Evolutionary conservation across 192 early-diverging fungal genomes (phyloP), one percentile per base, ranked within the genome.

Genomic region (Gigaspora rosea): DNA sequence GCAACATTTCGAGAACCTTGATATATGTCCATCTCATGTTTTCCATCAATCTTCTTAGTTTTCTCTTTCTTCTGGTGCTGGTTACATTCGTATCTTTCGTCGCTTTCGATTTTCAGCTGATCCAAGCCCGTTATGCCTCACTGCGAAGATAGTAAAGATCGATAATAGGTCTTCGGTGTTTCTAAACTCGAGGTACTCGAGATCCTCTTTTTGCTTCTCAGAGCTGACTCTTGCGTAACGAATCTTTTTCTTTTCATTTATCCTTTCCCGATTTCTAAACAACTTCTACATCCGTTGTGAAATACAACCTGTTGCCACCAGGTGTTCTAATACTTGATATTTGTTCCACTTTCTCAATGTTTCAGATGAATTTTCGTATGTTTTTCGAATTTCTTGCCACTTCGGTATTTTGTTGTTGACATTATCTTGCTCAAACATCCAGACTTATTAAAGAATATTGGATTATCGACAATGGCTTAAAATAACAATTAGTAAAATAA

Each of bases 131-230:
- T 71, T 54, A 52, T 54, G 49, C 20, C 50, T 51, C 33, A 50
- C 50, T 47, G 41, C n/a, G 18, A 71, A 71, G 2, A 71, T n/a
- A 13, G 69, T 71, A 56, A 71, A 0, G 10, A 71, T 71, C 32
- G 49, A 51, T 32, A 71, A 47, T 32, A 71, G 52, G 20, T 71
- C 49, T 27, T 71, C 69, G n/a, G n/a, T n/a, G n/a, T n/a, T 27
- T 27, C 27, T 27, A n/a, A n/a, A 27, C 27, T 27, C 1, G 27
- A 27, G 27, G 27, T 27, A 27, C 1, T 27, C 27, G 27, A 27
- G 27, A 27, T 27, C 27, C 27, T 27, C 27, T 27, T 27, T 27
- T 1, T 27, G n/a, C 27, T 27, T 27, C 27, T 27, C 27, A 27
- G 27, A 27, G 27, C 27, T 27, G 27, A 27, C 27, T 27, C 27